Base-by-base conservation (phyloP, 1,284 basidiomycete genomes). In the Neonothopanus nambi region DNA sequence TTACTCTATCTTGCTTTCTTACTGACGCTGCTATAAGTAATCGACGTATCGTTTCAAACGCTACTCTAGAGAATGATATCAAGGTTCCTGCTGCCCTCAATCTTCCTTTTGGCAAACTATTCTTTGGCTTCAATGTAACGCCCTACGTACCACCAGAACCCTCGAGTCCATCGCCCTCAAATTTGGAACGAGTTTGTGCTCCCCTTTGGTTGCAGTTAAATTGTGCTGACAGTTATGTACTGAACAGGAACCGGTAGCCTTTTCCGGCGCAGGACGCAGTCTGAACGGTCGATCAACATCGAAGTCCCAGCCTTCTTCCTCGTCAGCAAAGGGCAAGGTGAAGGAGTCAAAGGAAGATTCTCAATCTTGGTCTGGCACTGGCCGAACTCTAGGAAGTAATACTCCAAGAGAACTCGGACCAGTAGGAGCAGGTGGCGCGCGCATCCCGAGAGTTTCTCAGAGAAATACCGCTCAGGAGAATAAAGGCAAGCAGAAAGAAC, bases 11-110 rank as follows among this genome's bases (percentile, higher is more conserved):
- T 40, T n/a, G 3, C 41, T 8, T 43, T 17, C n/a, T n/a, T 41
- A 43, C 30, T 45, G 44, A 45, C 60, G 65, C 50, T 15, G 50
- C 39, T 50, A 23, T 60, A 3, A 98, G 95, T 62, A 84, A 92
- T 67, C 87, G 87, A 18, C 85, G 84, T 28, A 85, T 98, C 44
- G 84, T 98, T 48, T 94, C 94, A 0, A 93, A 90, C 53, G 88
- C 87, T 51, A 86, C 85, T 21, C 71, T 93, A 11, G 87, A 93
- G 63, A 78, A 81, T 5, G 89, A 90, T 36, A 79, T 78, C 50
- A 89, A 90, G 67, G 93, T 92, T 5, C 95, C 97, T 1, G 94
- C 93, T 0, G 87, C 93, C 1, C 78, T 99, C 44, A 89, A 91
- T 61, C 76, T 99, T 26, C 95, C 96, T 0, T 89, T 91, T 59